phyloP scores from a whole-genome alignment of 345 rosid species.

The Citrus cavaleriei region DNA sequence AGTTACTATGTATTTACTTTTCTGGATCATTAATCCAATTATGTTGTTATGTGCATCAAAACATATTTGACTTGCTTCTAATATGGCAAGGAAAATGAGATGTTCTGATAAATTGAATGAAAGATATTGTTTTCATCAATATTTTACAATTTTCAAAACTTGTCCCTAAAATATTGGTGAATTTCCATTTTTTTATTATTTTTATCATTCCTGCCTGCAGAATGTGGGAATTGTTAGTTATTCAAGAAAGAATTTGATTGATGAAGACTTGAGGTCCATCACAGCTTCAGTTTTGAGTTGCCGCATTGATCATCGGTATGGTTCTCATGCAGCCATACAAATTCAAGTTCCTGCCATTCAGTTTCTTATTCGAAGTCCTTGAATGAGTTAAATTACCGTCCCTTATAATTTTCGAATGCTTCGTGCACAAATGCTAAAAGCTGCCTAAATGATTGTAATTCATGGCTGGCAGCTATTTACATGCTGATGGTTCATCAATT shows the following conservation, averaged over 20 bases:
- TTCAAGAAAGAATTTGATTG: slow-evolving; percentile 67
- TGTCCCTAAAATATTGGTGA: neutral
- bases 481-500: too few relatives aligned
- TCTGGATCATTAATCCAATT: neutral
- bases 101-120: too few relatives aligned
- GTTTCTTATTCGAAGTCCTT: neutral
- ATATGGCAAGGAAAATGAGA: too few relatives aligned
- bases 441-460: neutral
- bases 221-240: slow-evolving; percentile 62
- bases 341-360: neutral
- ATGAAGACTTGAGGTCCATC: slow-evolving; percentile 65
- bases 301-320: slow-evolving; percentile 68
- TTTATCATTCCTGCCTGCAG: slow-evolving; percentile 31
- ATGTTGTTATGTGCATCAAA: neutral
- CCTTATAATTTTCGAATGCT: neutral
- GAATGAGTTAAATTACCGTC: neutral
- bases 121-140: too few relatives aligned
- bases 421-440: neutral
- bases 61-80: too few relatives aligned
- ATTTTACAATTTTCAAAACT: neutral
- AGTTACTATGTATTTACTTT: neutral
- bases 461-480: neutral
- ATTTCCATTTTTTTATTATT: neutral
- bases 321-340: slow-evolving; percentile 14
- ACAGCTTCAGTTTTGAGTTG: slow-evolving; percentile 67